phyloP scores from a whole-genome alignment of 441 rosid species.

The Populus hybrid region DNA sequence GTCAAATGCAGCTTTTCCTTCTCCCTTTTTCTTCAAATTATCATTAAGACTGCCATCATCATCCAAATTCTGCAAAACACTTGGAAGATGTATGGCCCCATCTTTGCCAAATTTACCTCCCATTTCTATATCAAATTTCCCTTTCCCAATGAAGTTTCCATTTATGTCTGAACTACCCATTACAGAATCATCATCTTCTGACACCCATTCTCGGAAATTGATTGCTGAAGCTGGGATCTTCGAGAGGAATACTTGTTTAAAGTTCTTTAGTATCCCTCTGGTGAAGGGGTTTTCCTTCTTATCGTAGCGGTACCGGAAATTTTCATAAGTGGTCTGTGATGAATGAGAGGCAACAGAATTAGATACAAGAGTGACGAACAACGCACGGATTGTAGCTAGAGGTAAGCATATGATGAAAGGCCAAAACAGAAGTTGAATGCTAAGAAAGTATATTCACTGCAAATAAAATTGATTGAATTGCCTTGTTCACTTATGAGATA shows the following conservation, averaged over 20 bases:
- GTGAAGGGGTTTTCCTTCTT: slow-evolving; percentile 64
- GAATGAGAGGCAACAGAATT: not conserved
- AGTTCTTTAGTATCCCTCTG: slow-evolving; percentile 43
- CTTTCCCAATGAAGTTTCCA: slow-evolving; percentile 29
- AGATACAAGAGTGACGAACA: not conserved
- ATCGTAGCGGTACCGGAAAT: slow-evolving; percentile 74
- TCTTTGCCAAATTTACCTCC: slow-evolving; percentile 33
- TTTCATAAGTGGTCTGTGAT: slow-evolving; percentile 71
- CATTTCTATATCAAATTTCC: slow-evolving; percentile 44
- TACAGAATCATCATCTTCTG: slow-evolving; percentile 32
- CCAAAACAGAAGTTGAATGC: too few species aligned
- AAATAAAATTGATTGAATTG: too few species aligned
- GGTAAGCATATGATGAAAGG: too few species aligned
- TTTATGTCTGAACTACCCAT: slow-evolving; percentile 28
- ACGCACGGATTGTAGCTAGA: too few species aligned
- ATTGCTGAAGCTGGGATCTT: slow-evolving; percentile 51
- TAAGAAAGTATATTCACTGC: too few species aligned
- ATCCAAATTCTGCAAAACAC: slow-evolving; percentile 42
- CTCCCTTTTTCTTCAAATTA: slow-evolving; percentile 34
- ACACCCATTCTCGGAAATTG: slow-evolving; percentile 55
- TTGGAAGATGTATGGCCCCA: slow-evolving; percentile 29
- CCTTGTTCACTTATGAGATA: too few species aligned
- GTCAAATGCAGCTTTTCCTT: slow-evolving; percentile 21
- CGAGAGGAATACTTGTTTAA: slow-evolving; percentile 50
- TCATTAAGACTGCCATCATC: slow-evolving; percentile 35